A percentile compares a stretch with the other conserved stretches of the same genome.
These are phyloP conservation scores for Mycena citricolor DNA, from an alignment of 1,284 basidiomycete species.

Conservation along the genomic window DNA sequence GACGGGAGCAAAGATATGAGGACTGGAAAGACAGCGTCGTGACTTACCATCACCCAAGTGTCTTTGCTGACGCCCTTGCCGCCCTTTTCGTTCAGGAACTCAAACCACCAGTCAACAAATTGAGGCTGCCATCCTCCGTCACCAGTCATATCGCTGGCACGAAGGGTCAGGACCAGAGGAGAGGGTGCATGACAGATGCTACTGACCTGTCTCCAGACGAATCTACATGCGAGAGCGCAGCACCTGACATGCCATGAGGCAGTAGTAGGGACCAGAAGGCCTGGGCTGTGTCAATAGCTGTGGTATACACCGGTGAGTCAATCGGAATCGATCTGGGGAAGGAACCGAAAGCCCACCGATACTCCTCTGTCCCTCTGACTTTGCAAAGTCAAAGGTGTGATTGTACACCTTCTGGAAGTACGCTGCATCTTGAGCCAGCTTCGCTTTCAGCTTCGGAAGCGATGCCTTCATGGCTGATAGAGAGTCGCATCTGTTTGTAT, in stretches of 20 bases:
- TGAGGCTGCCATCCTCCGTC: conserved; percentile 64
- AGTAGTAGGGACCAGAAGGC: conserved; percentile 87
- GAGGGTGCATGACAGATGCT: conserved; percentile 19
- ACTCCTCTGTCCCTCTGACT: conserved; percentile 73
- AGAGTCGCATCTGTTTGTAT: conserved; percentile 62
- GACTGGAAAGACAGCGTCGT: not conserved
- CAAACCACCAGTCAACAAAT: conserved; percentile 82
- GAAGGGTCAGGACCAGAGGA: not conserved
- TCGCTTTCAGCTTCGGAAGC: conserved; percentile 58
- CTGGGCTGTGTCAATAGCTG: conserved; percentile 72
- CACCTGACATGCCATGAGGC: conserved; percentile 73
- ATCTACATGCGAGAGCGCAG: conserved; percentile 57
- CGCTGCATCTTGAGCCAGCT: conserved; percentile 60
- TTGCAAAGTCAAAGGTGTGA: conserved; percentile 86
- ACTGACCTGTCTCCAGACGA: conserved; percentile 30
- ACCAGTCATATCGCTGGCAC: conserved; percentile 34
- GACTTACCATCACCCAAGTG: conserved; percentile 85
- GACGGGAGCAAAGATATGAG: not conserved
- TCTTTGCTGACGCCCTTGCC: conserved; percentile 90
- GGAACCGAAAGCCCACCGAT: conserved; percentile 43
- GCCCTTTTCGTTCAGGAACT: conserved; percentile 72
- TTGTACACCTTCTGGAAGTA: conserved; percentile 90
- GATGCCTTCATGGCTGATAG: conserved; percentile 65
- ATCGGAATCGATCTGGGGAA: not conserved
- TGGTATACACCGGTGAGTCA: conserved; percentile 1